phyloP scores from a whole-genome alignment of 2,329 filamentous ascomycete genomes.

The Penicillium sp. region DNA sequence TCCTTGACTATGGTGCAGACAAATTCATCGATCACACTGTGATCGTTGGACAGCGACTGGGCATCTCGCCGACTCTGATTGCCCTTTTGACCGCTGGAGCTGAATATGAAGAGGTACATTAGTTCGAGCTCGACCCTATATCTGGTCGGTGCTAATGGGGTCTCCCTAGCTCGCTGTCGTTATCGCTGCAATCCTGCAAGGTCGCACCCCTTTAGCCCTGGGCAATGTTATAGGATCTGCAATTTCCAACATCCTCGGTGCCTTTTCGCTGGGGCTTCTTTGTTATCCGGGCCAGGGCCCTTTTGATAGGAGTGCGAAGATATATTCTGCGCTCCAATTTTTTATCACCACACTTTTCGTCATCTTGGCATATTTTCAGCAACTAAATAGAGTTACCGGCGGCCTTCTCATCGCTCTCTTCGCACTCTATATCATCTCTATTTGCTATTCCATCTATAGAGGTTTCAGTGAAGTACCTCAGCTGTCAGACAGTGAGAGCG shows the following conservation, averaged over 20 bases:
- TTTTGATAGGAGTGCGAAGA: constrained; percentile 51
- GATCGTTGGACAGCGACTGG: constrained; percentile 45
- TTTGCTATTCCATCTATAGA: constrained; percentile 47
- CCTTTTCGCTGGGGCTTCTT: constrained; percentile 54
- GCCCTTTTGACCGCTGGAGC: constrained; percentile 54
- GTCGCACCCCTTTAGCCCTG: constrained; percentile 49
- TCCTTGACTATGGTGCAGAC: constrained; percentile 54
- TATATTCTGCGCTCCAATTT: constrained; percentile 48
- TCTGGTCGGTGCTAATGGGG: not conserved
- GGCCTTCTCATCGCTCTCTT: constrained; percentile 45
- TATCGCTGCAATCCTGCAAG: constrained; percentile 47
- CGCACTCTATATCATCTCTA: constrained; percentile 44
- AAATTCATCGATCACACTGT: constrained; percentile 54
- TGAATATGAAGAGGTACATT: constrained; percentile 55
- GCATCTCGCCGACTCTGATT: constrained; percentile 50
- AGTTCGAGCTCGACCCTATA: not conserved
- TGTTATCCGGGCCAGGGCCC: constrained; percentile 34
- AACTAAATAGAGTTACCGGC: constrained; percentile 38
- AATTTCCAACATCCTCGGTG: constrained; percentile 57
- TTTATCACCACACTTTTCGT: constrained; percentile 42
- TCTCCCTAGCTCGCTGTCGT: constrained; percentile 50
- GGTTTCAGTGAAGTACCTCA: constrained; percentile 45
- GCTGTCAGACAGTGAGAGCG: constrained; percentile 45
- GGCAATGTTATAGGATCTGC: constrained; percentile 57
- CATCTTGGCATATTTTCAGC: constrained; percentile 34